These are phyloP conservation scores for Glaciozyma martinii DNA, from an alignment of 768 basidiomycete species.

Conservation along the genomic window DNA sequence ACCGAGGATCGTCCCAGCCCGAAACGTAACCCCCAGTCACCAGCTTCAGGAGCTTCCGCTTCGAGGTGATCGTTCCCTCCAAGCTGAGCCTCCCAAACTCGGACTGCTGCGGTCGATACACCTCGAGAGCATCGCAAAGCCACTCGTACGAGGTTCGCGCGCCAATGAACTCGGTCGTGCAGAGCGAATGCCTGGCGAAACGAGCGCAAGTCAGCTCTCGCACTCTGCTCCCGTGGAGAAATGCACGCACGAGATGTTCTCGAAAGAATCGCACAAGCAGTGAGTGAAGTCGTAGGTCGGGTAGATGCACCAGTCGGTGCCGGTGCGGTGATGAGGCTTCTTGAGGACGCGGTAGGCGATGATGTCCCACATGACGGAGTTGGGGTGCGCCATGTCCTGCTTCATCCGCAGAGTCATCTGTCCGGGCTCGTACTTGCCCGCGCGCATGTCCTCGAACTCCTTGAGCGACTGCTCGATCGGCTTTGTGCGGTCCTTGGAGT, in stretches of 20 bases:
- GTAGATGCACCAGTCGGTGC: conserved; percentile 90
- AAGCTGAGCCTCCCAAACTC: conserved; percentile 90
- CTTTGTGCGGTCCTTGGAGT: conserved; percentile 77
- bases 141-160: conserved; percentile 98
- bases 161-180: conserved; percentile 89
- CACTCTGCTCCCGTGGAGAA: not conserved
- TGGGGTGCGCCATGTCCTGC: conserved; percentile 80
- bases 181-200: conserved; percentile 73
- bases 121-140: conserved; percentile 94
- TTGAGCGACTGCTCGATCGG: conserved; percentile 75
- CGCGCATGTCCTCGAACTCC: conserved; percentile 87
- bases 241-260: conserved; percentile 89
- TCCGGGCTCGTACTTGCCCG: conserved; percentile 80
- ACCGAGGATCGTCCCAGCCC: conserved; percentile 94
- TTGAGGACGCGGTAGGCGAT: conserved; percentile 90
- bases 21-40: conserved; percentile 74
- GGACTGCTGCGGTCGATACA: conserved; percentile 94
- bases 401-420: conserved; percentile 95
- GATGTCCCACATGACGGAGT: conserved; percentile 99
- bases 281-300: conserved; percentile 99
- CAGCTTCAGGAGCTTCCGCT: conserved; percentile 83
- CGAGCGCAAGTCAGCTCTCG: not conserved
- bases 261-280: conserved; percentile 94
- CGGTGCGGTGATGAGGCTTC: conserved; percentile 85
- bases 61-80: conserved; percentile 92